These are phyloP conservation scores for Mycosarcoma mackinlayi DNA, from an alignment of 1,284 basidiomycete species.

Conservation along the genomic window DNA sequence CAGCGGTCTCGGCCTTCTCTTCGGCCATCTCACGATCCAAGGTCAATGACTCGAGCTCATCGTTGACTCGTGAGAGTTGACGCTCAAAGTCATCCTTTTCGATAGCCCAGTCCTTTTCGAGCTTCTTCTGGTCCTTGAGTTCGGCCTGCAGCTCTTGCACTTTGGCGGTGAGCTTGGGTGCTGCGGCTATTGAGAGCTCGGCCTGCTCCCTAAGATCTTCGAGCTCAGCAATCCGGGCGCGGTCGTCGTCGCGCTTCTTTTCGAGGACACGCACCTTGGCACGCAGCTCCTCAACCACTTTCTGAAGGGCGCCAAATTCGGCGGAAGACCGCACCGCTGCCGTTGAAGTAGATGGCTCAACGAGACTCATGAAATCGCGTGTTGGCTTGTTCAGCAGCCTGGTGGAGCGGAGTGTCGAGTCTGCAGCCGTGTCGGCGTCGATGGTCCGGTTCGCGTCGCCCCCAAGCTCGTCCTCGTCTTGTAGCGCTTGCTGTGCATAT, in stretches of 20 bases:
- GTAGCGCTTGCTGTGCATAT: background rate
- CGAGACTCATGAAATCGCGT: constrained; percentile 54
- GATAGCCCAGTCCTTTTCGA: constrained; percentile 58
- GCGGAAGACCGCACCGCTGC: constrained; percentile 23
- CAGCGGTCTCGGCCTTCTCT: constrained; percentile 85
- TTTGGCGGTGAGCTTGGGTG: constrained; percentile 77
- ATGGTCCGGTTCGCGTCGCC: constrained; percentile 42
- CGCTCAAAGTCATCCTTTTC: constrained; percentile 55
- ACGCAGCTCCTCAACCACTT: constrained; percentile 75
- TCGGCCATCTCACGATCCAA: constrained; percentile 97
- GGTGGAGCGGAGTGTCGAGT: constrained; percentile 26
- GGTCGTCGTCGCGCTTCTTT: constrained; percentile 84
- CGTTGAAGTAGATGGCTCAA: constrained; percentile 28
- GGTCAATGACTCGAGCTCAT: constrained; percentile 92
- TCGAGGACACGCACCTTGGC: constrained; percentile 87
- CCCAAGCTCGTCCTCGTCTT: constrained; percentile 8
- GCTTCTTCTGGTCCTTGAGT: constrained; percentile 55
- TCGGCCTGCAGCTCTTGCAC: constrained; percentile 56
- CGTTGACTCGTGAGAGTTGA: constrained; percentile 78
- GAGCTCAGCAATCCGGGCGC: constrained; percentile 83
- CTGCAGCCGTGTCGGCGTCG: constrained; percentile 12
- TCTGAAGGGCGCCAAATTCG: constrained; percentile 48
- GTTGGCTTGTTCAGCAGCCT: constrained; percentile 42
- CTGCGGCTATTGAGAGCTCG: constrained; percentile 80
- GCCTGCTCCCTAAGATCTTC: constrained; percentile 84